Evolutionary conservation across 2,329 filamentous ascomycete species (phyloP), one percentile per base, ranked within the genome.

Genomic region (Ascochyta lentis): DNA sequence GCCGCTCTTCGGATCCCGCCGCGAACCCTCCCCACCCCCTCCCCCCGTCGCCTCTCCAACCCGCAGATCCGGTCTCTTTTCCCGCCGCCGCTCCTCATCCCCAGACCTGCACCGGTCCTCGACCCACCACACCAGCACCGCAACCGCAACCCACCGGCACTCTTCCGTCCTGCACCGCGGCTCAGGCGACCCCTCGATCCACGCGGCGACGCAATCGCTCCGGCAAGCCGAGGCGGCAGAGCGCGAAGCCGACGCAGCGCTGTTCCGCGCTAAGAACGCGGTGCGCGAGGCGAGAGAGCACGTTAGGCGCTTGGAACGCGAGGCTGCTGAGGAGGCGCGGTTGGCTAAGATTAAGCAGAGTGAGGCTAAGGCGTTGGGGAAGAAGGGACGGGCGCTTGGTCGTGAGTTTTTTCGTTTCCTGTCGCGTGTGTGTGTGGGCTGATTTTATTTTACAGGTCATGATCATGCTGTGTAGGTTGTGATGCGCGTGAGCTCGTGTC

Each of bases 381-480:
- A 88, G 84, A 80, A 86, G 48, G 87, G 85, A n/a, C 86, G 87
- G 74, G 81, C 83, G n/a, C 82, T 90, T 55, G 87, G 88, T 52
- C 84, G 87, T 89, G 80, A 78, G 84, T 86, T 29, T 35, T 41
- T 15, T 26, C 4, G 23, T 38, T 4, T 10, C 22, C 2, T 7
- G 26, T 9, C 3, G 22, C 16, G 39, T 16, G 24, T 19, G 41
- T 22, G 1, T 34, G 33, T n/a, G 12, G 24, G 26, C 41, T 49
- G 27, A 48, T 23, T 10, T 1, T 3, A 9, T 6, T 8, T 3
- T 9, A 1, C 15, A 47, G 49, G 65, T 1, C 63, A 65, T 24
- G 63, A 65, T 13, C 63, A 65, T 52, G 19, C 54, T 7, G 31
- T 39, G 56, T 41, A 33, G 15, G 23, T 5, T 23, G 12, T 12